Conservation (phyloP, 768 basidiomycete genomes). For the Termitomyces sp. region DNA sequence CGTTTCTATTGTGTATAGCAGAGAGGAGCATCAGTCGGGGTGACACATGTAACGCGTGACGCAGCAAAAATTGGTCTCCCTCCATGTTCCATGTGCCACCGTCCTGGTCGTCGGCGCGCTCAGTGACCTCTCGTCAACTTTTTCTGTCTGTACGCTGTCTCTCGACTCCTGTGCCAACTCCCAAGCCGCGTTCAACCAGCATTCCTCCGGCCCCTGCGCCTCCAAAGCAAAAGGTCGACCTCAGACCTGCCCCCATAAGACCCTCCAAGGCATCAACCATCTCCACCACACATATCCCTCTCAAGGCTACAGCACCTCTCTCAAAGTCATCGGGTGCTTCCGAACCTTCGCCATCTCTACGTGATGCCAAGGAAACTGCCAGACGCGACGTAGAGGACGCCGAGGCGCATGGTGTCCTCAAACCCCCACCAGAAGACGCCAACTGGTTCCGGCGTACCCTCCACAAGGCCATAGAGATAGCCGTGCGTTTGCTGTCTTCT, state of each 20-base stretch:
- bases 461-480: constrained; percentile 46
- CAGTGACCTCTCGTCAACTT: constrained; percentile 4
- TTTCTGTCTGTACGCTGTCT: constrained; percentile 11
- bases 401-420: constrained; percentile 62
- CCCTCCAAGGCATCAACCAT: constrained; percentile 22
- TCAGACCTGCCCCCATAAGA: constrained; percentile 63
- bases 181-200: constrained; percentile 8
- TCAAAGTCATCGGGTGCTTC: constrained; percentile 11
- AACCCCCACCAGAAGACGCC: constrained; percentile 61
- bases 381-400: constrained; percentile 66
- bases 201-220: constrained; percentile 16
- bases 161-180: constrained; percentile 19
- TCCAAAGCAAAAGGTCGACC: constrained; percentile 50
- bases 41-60: constrained; percentile 17
- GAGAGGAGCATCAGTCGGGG: constrained; percentile 6
- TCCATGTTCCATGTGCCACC: constrained; percentile 14
- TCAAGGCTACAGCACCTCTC: constrained; percentile 28
- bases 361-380: constrained; percentile 44
- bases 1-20: constrained; percentile 1
- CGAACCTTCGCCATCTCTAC: constrained; percentile 19
- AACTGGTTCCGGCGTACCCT: constrained; percentile 48
- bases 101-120: constrained; percentile 9
- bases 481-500: constrained; percentile 23
- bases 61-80: constrained; percentile 4
- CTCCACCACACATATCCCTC: constrained; percentile 20